Evolutionary conservation across 306 rosid genomes (phyloP).

Genomic region (Styphnolobium japonicum): DNA sequence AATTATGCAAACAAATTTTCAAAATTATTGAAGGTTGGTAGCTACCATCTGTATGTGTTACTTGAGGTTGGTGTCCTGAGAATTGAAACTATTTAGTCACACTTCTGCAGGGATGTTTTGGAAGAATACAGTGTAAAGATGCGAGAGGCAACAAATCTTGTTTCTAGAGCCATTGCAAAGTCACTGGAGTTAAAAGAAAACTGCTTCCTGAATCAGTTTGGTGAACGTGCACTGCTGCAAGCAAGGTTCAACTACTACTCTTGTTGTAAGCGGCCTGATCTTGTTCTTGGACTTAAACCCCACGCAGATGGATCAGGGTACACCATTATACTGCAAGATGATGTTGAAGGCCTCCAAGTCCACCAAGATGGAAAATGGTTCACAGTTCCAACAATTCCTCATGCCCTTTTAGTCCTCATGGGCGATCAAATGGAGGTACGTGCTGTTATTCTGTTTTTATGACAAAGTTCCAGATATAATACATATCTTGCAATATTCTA

Average conservation of each 20-base stretch:
- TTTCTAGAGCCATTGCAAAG: conserved; percentile 39
- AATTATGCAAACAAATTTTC: neutral
- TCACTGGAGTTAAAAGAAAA: conserved; percentile 39
- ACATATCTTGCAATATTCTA: neutral
- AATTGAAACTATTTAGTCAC: neutral
- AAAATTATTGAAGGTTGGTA: neutral
- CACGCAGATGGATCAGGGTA: conserved; percentile 27
- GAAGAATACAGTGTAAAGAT: conserved; percentile 31
- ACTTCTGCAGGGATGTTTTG: conserved; percentile 20
- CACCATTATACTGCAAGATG: conserved; percentile 25
- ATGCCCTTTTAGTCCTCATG: conserved; percentile 38
- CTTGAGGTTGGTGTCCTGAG: neutral
- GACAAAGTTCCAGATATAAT: neutral
- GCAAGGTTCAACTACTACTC: conserved; percentile 32
- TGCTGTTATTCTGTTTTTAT: neutral
- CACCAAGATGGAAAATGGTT: conserved; percentile 29
- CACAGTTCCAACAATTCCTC: conserved; percentile 34
- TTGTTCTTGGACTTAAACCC: conserved; percentile 31
- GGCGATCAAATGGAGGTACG: conserved; percentile 46
- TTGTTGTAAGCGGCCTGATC: neutral
- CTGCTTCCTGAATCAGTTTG: conserved; percentile 40
- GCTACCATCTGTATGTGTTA: neutral
- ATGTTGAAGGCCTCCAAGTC: conserved; percentile 29
- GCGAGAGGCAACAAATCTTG: conserved; percentile 16
- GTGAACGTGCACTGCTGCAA: conserved; percentile 26